phyloP scores from a whole-genome alignment of 2,329 filamentous ascomycete genomes.

The Aphanocladium album region DNA sequence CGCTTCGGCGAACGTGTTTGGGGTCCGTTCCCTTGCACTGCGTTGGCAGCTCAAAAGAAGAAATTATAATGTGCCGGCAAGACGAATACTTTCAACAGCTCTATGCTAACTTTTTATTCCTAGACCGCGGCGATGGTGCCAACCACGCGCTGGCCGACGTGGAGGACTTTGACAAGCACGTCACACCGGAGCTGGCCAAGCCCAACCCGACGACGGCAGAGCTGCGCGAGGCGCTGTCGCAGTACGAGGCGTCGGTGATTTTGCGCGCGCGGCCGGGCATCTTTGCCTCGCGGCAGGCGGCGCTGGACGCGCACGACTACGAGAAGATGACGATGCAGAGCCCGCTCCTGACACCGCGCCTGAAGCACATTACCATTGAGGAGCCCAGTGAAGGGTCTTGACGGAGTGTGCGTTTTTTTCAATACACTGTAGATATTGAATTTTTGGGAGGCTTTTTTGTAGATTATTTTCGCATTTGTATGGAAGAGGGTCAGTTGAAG shows the following conservation, averaged over 20 bases:
- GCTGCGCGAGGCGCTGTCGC: slow-evolving; percentile 27
- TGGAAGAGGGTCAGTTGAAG: too few relatives aligned
- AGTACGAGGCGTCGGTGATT: slow-evolving; percentile 42
- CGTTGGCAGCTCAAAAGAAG: too few relatives aligned
- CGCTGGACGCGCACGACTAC: slow-evolving; percentile 51
- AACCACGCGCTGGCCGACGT: slow-evolving; percentile 54
- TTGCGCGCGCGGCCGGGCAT: slow-evolving; percentile 41
- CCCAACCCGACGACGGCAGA: neutral
- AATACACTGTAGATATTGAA: too few relatives aligned
- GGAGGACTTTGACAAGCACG: slow-evolving; percentile 34
- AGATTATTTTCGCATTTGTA: too few relatives aligned
- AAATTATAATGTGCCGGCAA: too few relatives aligned
- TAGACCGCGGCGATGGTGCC: slow-evolving; percentile 53
- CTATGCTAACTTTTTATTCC: slow-evolving; percentile 3
- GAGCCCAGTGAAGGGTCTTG: neutral
- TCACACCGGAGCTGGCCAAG: slow-evolving; percentile 19
- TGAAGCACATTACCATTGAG: slow-evolving; percentile 26
- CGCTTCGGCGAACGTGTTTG: neutral
- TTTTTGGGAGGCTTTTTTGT: too few relatives aligned
- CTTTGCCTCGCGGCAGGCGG: slow-evolving; percentile 46
- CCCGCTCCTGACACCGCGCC: slow-evolving; percentile 35
- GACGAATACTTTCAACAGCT: too few relatives aligned
- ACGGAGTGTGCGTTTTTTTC: too few relatives aligned
- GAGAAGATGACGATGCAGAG: slow-evolving; percentile 31
- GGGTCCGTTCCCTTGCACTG: neutral